A percentile compares a stretch with the other conserved stretches of the same genome.
Conservation (phyloP, 1,284 basidiomycete species). For the Cystobasidium slooffiae region DNA sequence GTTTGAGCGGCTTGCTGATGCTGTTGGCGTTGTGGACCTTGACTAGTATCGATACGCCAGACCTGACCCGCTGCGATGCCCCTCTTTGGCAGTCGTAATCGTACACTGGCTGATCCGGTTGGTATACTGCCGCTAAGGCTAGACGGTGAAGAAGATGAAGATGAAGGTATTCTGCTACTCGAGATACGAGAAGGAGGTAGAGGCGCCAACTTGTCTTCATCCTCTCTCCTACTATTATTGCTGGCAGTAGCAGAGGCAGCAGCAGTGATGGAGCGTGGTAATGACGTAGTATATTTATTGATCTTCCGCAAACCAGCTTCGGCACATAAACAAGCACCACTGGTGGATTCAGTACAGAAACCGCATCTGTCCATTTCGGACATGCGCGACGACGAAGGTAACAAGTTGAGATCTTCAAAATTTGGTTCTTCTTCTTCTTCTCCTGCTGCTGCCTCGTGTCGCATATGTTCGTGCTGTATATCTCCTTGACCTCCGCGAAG, state of each 20-base stretch:
- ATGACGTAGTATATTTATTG: background rate
- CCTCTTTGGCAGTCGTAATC: constrained; percentile 7
- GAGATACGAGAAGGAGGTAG: constrained; percentile 3
- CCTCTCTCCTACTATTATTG: background rate
- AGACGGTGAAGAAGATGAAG: background rate
- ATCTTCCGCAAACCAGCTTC: constrained; percentile 22
- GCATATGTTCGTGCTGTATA: background rate
- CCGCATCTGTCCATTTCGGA: constrained; percentile 27
- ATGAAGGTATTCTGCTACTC: background rate
- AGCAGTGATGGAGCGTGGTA: background rate
- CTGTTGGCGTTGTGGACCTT: constrained; percentile 12
- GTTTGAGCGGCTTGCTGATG: constrained; percentile 39
- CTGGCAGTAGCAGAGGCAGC: no score
- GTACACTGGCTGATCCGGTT: constrained; percentile 3
- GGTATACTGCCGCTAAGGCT: background rate
- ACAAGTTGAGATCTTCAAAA: constrained; percentile 8
- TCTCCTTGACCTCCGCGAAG: background rate
- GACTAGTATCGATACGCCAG: constrained; percentile 32
- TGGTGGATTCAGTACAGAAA: constrained; percentile 32
- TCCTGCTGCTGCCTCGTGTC: background rate
- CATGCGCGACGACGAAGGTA: constrained; percentile 1
- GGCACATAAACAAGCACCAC: constrained; percentile 33
- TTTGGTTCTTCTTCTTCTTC: constrained; percentile 14
- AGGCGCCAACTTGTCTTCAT: background rate
- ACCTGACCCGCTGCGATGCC: constrained; percentile 31